Evolutionary conservation across 176 grass and related monocot genomes (phyloP).

Genomic region (Carex parvula): DNA sequence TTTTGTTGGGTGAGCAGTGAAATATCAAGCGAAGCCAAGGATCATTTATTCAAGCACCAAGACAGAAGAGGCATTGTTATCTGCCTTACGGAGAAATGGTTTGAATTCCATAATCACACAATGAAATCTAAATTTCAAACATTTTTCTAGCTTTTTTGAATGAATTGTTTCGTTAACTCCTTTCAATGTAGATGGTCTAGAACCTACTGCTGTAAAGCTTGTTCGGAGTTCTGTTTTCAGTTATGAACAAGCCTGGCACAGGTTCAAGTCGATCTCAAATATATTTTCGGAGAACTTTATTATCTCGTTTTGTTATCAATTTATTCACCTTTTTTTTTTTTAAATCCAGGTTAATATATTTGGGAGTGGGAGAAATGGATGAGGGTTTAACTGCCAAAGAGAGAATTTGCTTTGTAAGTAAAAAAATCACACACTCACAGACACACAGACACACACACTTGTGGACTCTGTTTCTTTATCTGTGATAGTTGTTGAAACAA

Average conservation of each 20-base stretch:
- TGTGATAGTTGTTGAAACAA: conserved; percentile 3
- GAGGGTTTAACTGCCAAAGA: conserved; percentile 49
- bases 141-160: conserved; percentile 24
- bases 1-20: conserved; percentile 46
- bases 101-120: conserved; percentile 18
- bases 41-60: conserved; percentile 94
- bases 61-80: conserved; percentile 75
- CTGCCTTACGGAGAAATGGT: conserved; percentile 80
- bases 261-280: conserved; percentile 36
- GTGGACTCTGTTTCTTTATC: background rate
- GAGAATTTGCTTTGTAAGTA: conserved; percentile 53
- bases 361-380: conserved; percentile 62
- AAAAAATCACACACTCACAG: background rate
- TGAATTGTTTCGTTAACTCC: conserved; percentile 22
- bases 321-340: conserved; percentile 26
- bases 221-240: conserved; percentile 90
- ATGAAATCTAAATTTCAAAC: conserved; percentile 15
- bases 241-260: conserved; percentile 98
- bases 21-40: conserved; percentile 78
- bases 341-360: conserved; percentile 80
- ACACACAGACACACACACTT: background rate
- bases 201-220: conserved; percentile 68
- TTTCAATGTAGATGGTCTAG: conserved; percentile 38
- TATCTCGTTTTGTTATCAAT: conserved; percentile 21
- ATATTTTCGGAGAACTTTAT: conserved; percentile 13